Percentiles rank a stretch among this genome's conserved stretches.
Conservation (phyloP, 495 filamentous ascomycete species). For the Aspergillus cavernicola region DNA sequence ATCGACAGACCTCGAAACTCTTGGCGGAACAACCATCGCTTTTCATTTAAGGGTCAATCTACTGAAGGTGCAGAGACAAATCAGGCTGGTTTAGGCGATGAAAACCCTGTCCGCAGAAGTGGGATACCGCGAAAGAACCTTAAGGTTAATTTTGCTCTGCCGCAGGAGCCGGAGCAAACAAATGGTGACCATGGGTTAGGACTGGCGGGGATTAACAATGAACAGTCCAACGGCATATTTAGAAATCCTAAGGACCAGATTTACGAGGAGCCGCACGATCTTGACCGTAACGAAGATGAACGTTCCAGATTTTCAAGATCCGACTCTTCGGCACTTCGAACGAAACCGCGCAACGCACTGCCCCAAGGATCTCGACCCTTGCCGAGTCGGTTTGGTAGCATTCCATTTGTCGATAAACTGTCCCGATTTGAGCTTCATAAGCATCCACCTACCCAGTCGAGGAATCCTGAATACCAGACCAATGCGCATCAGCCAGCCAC, state of each 20-base stretch:
- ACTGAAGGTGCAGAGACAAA: constrained; percentile 13
- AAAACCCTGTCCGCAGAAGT: constrained; percentile 12
- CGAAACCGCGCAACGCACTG: constrained; percentile 55
- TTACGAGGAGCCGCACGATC: constrained; percentile 73
- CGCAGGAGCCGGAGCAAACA: constrained; percentile 20
- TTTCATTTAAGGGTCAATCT: constrained; percentile 48
- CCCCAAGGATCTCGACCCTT: constrained; percentile 48
- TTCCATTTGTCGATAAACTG: constrained; percentile 51
- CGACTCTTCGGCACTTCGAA: constrained; percentile 49
- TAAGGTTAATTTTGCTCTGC: constrained; percentile 42
- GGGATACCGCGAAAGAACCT: constrained; percentile 33
- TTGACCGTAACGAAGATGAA: constrained; percentile 25
- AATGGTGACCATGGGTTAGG: constrained; percentile 21
- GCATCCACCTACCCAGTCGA: constrained; percentile 72
- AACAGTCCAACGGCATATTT: constrained; percentile 44
- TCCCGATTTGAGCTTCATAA: constrained; percentile 70
- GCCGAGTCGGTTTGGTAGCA: constrained; percentile 36
- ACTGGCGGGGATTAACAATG: constrained; percentile 34
- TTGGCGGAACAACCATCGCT: constrained; percentile 33
- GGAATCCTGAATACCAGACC: constrained; percentile 66
- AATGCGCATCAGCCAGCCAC: constrained; percentile 46
- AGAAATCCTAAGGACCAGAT: constrained; percentile 72
- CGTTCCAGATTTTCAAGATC: constrained; percentile 32
- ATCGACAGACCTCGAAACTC: constrained; percentile 41
- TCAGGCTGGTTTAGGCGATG: not conserved